Percentiles rank a stretch among this genome's conserved stretches.
These are phyloP conservation scores for Torulaspora gathmanii DNA, from an alignment of 805 yeast species.

Conservation along the genomic window DNA sequence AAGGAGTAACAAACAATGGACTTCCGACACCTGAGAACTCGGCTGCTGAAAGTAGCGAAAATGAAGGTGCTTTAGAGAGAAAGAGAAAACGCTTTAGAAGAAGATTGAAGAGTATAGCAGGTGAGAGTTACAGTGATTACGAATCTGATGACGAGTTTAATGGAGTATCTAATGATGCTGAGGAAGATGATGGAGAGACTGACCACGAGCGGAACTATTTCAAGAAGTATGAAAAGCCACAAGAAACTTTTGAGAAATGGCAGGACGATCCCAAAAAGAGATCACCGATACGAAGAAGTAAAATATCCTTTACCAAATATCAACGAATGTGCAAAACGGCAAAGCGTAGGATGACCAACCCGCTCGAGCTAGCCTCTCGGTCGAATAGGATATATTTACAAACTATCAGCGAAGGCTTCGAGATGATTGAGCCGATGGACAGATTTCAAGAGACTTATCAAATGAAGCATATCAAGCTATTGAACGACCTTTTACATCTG, in stretches of 20 bases:
- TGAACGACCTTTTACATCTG: conserved; percentile 46
- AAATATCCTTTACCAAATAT: conserved; percentile 20
- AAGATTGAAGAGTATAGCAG: conserved; percentile 22
- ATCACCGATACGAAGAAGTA: conserved; percentile 18
- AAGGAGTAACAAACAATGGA: conserved; percentile 4
- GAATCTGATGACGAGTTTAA: conserved; percentile 18
- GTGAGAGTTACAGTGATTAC: conserved; percentile 18
- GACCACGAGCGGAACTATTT: conserved; percentile 27
- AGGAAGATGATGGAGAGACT: conserved; percentile 7
- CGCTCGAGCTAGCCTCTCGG: conserved; percentile 17
- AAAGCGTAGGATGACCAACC: conserved; percentile 13
- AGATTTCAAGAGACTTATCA: conserved; percentile 14
- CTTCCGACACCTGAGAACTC: conserved; percentile 29
- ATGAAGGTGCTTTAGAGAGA: conserved; percentile 13
- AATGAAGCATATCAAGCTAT: conserved; percentile 21
- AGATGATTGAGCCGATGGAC: conserved; percentile 12
- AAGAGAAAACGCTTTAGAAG: conserved; percentile 19
- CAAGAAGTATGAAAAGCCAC: conserved; percentile 31
- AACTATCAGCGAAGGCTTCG: conserved; percentile 23
- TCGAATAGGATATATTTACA: conserved; percentile 13
- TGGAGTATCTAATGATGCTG: conserved; percentile 7
- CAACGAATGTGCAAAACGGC: conserved; percentile 19
- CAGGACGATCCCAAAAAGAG: conserved; percentile 14
- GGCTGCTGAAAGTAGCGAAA: conserved; percentile 24
- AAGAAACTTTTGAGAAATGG: conserved; percentile 33